Conservation (phyloP, 345 rosid genomes). For the Laguncularia racemosa region DNA sequence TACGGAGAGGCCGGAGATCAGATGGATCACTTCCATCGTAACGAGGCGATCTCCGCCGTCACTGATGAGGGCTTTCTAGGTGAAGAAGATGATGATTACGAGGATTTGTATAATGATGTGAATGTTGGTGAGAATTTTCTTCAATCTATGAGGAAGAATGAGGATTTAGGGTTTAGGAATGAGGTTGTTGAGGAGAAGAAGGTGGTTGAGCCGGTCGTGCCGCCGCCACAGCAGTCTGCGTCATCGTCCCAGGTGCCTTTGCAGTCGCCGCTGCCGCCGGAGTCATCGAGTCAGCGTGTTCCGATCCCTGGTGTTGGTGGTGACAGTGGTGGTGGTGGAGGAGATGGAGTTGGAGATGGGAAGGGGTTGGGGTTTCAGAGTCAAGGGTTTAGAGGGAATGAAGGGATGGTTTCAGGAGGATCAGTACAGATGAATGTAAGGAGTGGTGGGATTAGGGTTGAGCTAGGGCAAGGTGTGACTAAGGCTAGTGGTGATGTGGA, state of each 20-base stretch:
- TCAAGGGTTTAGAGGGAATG: constrained; percentile 31
- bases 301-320: constrained; percentile 33
- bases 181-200: constrained; percentile 18
- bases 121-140: constrained; percentile 78
- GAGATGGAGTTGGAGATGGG: constrained; percentile 25
- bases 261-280: neutral
- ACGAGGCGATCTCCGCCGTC: constrained; percentile 65
- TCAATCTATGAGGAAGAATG: constrained; percentile 48
- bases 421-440: constrained; percentile 12
- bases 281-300: constrained; percentile 16
- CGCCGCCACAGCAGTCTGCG: constrained; percentile 1
- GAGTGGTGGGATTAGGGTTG: constrained; percentile 57
- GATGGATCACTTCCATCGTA: constrained; percentile 53
- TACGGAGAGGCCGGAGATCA: constrained; percentile 36
- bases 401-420: constrained; percentile 21
- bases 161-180: constrained; percentile 28
- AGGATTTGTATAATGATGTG: constrained; percentile 75
- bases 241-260: no score
- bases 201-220: constrained; percentile 19
- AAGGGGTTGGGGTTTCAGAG: constrained; percentile 21
- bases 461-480: constrained; percentile 36
- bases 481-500: constrained; percentile 18
- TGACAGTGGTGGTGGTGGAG: constrained; percentile 18
- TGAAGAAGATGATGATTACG: constrained; percentile 71
- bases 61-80: constrained; percentile 60